Conservation (phyloP, 2,329 filamentous ascomycete genomes). For the Xylariales sp. region DNA sequence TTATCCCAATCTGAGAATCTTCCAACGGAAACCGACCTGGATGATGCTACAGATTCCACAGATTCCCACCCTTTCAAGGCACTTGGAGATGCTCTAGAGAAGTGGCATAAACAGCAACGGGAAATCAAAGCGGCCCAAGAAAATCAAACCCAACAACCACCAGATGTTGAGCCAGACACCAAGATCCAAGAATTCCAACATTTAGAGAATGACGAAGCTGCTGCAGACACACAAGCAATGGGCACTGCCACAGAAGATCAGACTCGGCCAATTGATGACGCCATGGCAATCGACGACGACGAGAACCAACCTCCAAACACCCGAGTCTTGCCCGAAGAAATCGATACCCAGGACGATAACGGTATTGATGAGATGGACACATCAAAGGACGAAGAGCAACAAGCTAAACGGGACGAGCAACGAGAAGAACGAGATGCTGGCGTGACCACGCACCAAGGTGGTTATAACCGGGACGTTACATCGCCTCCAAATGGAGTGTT, state of each 20-base stretch:
- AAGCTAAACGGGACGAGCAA: slow-evolving; percentile 57
- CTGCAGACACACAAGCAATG: slow-evolving; percentile 89
- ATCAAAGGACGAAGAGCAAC: slow-evolving; percentile 53
- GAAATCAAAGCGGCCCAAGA: slow-evolving; percentile 77
- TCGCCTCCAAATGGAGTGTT: slow-evolving; percentile 50
- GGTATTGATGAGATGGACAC: slow-evolving; percentile 61
- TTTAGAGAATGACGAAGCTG: slow-evolving; percentile 82
- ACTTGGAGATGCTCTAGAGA: slow-evolving; percentile 89
- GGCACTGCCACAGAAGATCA: slow-evolving; percentile 90
- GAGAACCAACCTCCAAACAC: slow-evolving; percentile 65
- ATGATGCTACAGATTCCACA: slow-evolving; percentile 55
- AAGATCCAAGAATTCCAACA: slow-evolving; percentile 94
- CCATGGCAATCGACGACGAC: slow-evolving; percentile 84
- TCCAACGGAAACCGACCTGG: slow-evolving; percentile 57
- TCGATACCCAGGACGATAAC: slow-evolving; percentile 58
- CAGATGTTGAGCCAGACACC: slow-evolving; percentile 60
- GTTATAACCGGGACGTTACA: slow-evolving; percentile 64
- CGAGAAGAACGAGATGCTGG: slow-evolving; percentile 68
- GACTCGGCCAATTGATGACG: slow-evolving; percentile 84
- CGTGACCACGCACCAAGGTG: slow-evolving; percentile 69
- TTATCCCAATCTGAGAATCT: slow-evolving; percentile 61
- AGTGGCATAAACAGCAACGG: slow-evolving; percentile 89
- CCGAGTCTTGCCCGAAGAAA: slow-evolving; percentile 65
- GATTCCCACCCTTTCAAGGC: slow-evolving; percentile 86
- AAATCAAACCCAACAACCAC: slow-evolving; percentile 64